Evolutionary conservation across 371 early-diverging fungal species (phyloP).

Genomic region (Dichotomocladium elegans): DNA sequence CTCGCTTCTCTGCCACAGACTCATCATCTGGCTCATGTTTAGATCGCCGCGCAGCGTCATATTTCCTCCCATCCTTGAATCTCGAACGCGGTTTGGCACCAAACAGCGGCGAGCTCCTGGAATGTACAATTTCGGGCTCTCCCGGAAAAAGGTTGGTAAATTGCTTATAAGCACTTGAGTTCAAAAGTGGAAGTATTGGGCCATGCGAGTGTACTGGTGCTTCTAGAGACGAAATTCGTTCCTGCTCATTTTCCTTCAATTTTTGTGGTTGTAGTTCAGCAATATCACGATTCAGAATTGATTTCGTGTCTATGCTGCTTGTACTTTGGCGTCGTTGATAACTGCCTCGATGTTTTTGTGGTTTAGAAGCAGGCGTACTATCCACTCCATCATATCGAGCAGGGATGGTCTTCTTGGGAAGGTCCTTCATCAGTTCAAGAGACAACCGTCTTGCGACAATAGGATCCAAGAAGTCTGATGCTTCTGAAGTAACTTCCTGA

Average conservation of each 20-base stretch:
- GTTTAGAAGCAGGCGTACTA: not conserved
- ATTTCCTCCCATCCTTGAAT: not conserved
- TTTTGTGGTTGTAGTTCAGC: not conserved
- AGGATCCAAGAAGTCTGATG: slow-evolving; percentile 4
- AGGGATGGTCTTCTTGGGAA: not conserved
- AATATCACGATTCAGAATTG: not conserved
- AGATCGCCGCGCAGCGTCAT: no score
- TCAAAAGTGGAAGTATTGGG: slow-evolving; percentile 20
- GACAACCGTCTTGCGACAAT: slow-evolving; percentile 44
- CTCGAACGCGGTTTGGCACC: not conserved
- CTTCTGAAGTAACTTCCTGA: not conserved
- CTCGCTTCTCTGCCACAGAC: slow-evolving; percentile 7
- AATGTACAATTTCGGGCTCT: slow-evolving; percentile 14
- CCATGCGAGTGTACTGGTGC: slow-evolving; percentile 13
- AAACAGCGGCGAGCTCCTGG: slow-evolving; percentile 28
- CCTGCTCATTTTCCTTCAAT: slow-evolving; percentile 3
- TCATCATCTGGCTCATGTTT: not conserved
- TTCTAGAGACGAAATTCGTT: not conserved
- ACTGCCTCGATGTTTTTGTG: not conserved
- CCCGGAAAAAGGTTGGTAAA: slow-evolving; percentile 25
- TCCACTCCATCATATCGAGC: not conserved
- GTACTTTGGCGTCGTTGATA: not conserved
- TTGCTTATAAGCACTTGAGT: slow-evolving; percentile 23
- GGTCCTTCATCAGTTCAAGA: slow-evolving; percentile 53
- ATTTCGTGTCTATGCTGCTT: no score